A percentile compares a stretch with the other conserved stretches of the same genome.
phyloP scores from a whole-genome alignment of 2,329 filamentous ascomycete species.

The Alternaria sp. region DNA sequence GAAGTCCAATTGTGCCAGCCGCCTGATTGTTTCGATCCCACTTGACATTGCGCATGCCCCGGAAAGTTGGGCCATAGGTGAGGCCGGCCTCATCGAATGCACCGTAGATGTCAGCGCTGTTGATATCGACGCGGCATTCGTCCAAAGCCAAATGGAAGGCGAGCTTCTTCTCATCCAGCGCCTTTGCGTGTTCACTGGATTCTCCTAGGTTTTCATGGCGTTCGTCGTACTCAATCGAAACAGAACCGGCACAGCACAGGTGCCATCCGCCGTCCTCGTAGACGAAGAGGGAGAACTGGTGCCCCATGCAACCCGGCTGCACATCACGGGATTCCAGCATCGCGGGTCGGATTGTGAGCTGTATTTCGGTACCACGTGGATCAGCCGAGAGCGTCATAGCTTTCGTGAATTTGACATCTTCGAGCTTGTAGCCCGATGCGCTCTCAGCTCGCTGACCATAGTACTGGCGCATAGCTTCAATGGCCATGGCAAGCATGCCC shows the following conservation, averaged over 20 bases:
- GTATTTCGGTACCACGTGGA: slow-evolving; percentile 14
- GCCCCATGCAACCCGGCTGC: neutral
- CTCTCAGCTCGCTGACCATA: neutral
- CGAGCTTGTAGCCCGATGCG: slow-evolving; percentile 10
- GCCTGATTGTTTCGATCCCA: slow-evolving; percentile 10
- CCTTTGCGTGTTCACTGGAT: neutral
- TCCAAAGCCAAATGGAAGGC: neutral
- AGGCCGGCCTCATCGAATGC: slow-evolving; percentile 16
- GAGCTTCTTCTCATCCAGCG: neutral
- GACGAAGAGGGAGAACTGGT: slow-evolving; percentile 15
- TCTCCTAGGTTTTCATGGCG: neutral
- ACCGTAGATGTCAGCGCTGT: slow-evolving; percentile 12
- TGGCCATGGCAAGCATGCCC: slow-evolving; percentile 12
- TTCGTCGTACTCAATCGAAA: slow-evolving; percentile 14
- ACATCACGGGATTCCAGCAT: neutral
- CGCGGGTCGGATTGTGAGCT: slow-evolving; percentile 13
- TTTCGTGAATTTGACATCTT: slow-evolving; percentile 9
- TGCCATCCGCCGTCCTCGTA: slow-evolving; percentile 26
- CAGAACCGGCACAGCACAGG: slow-evolving; percentile 27
- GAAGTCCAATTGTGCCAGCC: slow-evolving; percentile 5
- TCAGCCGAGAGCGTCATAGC: slow-evolving; percentile 8
- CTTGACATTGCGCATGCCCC: slow-evolving; percentile 11
- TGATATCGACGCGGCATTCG: neutral
- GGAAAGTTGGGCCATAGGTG: slow-evolving; percentile 21
- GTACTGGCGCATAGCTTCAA: slow-evolving; percentile 12